Evolutionary conservation across 495 filamentous ascomycete genomes (phyloP).

Genomic region (Trichodelitschia bisporula): DNA sequence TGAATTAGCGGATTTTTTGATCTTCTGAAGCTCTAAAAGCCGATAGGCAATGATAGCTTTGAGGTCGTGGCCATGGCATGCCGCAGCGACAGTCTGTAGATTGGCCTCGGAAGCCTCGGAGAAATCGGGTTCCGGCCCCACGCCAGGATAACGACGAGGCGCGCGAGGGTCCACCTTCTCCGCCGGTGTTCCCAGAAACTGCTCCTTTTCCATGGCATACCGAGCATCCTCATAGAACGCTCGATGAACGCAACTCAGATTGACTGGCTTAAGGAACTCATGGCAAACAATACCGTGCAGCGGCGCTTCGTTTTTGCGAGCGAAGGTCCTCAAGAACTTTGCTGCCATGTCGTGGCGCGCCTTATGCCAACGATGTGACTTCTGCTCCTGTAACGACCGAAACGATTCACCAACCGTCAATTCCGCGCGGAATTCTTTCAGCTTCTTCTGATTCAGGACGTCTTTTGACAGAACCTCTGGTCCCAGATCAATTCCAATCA

Average conservation of each 20-base stretch:
- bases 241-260: constrained; percentile 7
- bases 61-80: no score
- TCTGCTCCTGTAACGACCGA: constrained; percentile 5
- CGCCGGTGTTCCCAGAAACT: no score
- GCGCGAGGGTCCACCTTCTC: no score
- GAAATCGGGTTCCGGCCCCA: no score
- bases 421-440: constrained; percentile 6
- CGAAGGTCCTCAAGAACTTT: constrained; percentile 13
- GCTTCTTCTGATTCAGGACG: constrained; percentile 11
- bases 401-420: constrained; percentile 14
- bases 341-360: constrained; percentile 7
- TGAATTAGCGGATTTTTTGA: no score
- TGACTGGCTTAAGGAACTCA: constrained; percentile 7
- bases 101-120: no score
- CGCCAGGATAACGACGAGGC: no score
- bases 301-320: constrained; percentile 9
- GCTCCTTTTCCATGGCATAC: no score
- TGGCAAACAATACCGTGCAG: constrained; percentile 6
- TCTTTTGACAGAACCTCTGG: constrained; percentile 12
- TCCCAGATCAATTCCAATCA: constrained; percentile 25
- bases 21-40: no score
- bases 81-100: no score
- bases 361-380: constrained; percentile 8
- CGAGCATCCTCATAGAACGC: no score
- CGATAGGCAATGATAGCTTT: no score